Conservation (phyloP, 169 alveolate species). For the Eimeria maxima region DNA sequence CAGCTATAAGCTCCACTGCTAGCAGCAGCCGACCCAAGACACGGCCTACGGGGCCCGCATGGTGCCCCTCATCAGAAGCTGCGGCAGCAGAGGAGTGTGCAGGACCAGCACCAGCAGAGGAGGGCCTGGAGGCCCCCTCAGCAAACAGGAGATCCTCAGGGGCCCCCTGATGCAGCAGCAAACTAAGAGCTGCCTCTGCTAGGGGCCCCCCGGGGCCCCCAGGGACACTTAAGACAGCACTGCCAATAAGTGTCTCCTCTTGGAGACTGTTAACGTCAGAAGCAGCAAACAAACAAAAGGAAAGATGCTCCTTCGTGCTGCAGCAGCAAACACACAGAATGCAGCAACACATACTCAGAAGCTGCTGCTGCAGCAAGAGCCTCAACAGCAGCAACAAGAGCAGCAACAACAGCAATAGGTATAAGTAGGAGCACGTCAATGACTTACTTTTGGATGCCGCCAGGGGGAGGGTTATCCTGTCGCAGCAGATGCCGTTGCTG, state of each 20-base stretch:
- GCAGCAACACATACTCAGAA: background rate
- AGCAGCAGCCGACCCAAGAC: slow-evolving; percentile 26
- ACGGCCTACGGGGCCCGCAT: background rate
- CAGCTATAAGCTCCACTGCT: slow-evolving; percentile 2
- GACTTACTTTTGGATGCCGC: background rate
- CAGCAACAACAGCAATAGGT: background rate
- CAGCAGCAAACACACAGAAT: background rate
- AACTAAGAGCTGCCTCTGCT: slow-evolving; percentile 29
- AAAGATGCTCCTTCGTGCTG: background rate
- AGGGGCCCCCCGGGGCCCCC: slow-evolving; percentile 21
- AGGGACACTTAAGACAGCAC: background rate
- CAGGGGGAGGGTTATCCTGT: background rate
- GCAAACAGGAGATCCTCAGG: slow-evolving; percentile 18
- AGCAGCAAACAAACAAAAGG: background rate
- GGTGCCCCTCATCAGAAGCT: background rate
- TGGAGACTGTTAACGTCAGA: background rate
- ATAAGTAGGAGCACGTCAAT: background rate
- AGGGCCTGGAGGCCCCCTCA: background rate
- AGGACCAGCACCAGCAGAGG: no score
- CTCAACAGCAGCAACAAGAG: slow-evolving; percentile 9
- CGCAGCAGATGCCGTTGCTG: background rate
- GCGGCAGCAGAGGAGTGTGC: background rate
- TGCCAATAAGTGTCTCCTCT: background rate
- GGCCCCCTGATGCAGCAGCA: slow-evolving; percentile 53
- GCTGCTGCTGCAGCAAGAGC: slow-evolving; percentile 39